These are phyloP conservation scores for Cynara cardunculus DNA, from an alignment of 129 eudicot species.

Conservation along the genomic window DNA sequence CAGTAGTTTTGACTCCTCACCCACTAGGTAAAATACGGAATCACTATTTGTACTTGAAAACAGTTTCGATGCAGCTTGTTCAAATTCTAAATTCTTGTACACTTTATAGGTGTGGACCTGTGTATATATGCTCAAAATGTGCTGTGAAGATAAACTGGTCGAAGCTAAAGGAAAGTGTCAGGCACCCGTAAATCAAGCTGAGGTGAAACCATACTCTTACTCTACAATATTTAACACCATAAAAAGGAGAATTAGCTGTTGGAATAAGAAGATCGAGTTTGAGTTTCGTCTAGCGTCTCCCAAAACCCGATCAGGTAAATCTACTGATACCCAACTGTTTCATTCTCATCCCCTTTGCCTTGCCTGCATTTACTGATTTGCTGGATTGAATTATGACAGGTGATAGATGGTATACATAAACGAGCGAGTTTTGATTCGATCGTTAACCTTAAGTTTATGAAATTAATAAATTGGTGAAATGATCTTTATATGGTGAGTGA, in stretches of 20 bases:
- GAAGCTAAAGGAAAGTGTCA: conserved; percentile 44
- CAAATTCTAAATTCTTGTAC: neutral
- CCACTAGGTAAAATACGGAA: conserved; percentile 55
- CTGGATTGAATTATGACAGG: neutral
- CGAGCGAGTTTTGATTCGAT: neutral
- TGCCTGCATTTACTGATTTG: neutral
- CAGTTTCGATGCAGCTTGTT: neutral
- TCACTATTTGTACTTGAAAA: neutral
- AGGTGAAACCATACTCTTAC: conserved; percentile 50
- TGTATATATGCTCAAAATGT: conserved; percentile 71
- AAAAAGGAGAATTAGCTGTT: neutral
- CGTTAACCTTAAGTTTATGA: neutral
- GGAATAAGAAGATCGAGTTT: conserved; percentile 18
- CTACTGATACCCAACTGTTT: neutral
- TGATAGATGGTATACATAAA: neutral
- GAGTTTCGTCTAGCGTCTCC: neutral
- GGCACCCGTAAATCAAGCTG: conserved; percentile 74
- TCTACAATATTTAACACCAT: conserved; percentile 27
- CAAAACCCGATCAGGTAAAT: conserved; percentile 18
- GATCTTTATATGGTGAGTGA: conserved; percentile 1
- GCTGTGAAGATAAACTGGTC: conserved; percentile 58
- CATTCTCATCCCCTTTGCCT: neutral
- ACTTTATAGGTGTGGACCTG: conserved; percentile 63
- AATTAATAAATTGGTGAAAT: neutral
- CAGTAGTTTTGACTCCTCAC: conserved; percentile 50